A percentile compares a stretch with the other conserved stretches of the same genome.
These are phyloP conservation scores for Leucosporidium yakuticum DNA, from an alignment of 768 basidiomycete species.

Conservation along the genomic window DNA sequence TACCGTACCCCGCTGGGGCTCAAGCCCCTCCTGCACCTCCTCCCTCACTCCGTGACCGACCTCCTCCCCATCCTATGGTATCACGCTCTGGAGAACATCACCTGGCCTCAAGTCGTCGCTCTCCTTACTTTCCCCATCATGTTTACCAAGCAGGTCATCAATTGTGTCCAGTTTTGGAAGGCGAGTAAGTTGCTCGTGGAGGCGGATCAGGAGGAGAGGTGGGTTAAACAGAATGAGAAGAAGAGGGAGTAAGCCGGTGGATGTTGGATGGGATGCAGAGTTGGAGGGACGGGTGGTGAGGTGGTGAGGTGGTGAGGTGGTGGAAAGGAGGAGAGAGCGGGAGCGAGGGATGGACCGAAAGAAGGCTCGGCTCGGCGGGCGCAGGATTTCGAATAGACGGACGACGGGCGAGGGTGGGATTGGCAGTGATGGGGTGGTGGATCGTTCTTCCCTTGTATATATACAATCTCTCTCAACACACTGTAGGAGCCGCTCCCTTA, in stretches of 20 bases:
- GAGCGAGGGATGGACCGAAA: too few species aligned
- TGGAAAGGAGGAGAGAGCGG: too few species aligned
- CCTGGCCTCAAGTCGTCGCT: constrained; percentile 73
- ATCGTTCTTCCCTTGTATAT: too few species aligned
- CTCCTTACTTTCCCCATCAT: constrained; percentile 61
- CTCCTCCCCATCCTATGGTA: constrained; percentile 17
- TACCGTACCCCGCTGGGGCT: constrained; percentile 63
- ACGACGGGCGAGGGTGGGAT: too few species aligned
- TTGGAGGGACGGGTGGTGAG: neutral
- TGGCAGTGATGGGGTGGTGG: too few species aligned
- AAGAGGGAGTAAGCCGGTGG: neutral
- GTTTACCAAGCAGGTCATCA: constrained; percentile 80
- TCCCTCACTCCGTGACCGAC: constrained; percentile 23
- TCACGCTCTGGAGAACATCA: constrained; percentile 46
- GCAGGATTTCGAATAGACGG: too few species aligned
- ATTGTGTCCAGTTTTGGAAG: constrained; percentile 95
- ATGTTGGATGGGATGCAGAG: neutral
- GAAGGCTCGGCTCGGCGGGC: too few species aligned
- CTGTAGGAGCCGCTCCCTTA: too few species aligned
- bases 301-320: too few species aligned
- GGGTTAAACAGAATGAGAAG: constrained; percentile 3
- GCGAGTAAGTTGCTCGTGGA: constrained; percentile 52
- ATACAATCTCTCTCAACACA: too few species aligned
- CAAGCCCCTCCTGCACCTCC: constrained; percentile 33
- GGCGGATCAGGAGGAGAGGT: constrained; percentile 28